phyloP scores from a whole-genome alignment of 306 rosid genomes.

The Citrullus colocynthis region DNA sequence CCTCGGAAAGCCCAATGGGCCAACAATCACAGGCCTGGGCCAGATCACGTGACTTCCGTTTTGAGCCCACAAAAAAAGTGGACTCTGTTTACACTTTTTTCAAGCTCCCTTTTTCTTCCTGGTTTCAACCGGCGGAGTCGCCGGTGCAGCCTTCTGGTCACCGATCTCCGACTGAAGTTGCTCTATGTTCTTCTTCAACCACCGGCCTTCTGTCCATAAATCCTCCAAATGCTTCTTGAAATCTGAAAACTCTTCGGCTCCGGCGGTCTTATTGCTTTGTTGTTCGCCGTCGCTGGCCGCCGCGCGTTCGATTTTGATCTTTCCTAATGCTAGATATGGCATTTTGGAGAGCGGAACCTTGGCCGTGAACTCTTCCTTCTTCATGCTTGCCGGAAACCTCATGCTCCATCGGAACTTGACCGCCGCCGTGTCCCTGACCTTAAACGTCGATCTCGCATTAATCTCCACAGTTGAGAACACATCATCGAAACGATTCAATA shows the following conservation, averaged over 20 bases:
- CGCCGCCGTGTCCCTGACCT: not conserved
- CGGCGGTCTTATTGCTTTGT: not conserved
- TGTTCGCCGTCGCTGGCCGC: not conserved
- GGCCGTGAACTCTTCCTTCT: not conserved
- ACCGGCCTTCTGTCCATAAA: not conserved
- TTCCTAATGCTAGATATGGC: not conserved
- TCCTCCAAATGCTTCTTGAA: not conserved
- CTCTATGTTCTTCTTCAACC: slow-evolving; percentile 2
- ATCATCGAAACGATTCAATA: not conserved
- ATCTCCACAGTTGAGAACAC: not conserved
- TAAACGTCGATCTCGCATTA: not conserved
- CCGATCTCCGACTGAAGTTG: not conserved
- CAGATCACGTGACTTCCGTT: not conserved
- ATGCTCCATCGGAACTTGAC: not conserved
- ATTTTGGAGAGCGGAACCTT: not conserved
- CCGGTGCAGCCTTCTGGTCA: not conserved
- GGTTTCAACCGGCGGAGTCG: not conserved
- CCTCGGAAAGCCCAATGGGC: not conserved
- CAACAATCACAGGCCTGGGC: not conserved
- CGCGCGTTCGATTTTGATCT: slow-evolving; percentile 1
- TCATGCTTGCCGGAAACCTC: not conserved
- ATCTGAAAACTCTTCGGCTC: not conserved
- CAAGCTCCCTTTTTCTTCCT: not conserved
- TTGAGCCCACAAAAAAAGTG: not conserved
- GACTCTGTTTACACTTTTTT: not conserved